Evolutionary conservation across 805 yeast species (phyloP), one percentile per base, ranked within the genome.

Genomic region (Candida pini): DNA sequence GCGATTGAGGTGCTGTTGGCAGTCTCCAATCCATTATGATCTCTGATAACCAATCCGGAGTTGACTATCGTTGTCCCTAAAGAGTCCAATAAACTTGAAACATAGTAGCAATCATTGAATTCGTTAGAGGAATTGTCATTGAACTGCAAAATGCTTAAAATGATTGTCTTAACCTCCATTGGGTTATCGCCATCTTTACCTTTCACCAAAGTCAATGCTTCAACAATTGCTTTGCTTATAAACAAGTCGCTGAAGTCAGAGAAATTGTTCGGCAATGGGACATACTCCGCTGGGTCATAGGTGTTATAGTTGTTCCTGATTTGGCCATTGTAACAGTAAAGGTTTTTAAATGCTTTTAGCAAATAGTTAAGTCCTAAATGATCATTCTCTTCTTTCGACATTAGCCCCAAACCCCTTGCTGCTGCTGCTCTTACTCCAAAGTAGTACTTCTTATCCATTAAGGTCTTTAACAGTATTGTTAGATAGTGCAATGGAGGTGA

Each of bases 371-470:
- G 66, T 0, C 97, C 97, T 19, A 82, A 63, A 54, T 72, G 84
- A n/a, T 69, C 69, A 26, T 75, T 67, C 9, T 72, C 75, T 23
- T 71, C 72, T 17, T 63, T 73, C 0, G 95, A 81, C 34, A 77
- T 67, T n/a, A 60, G 68, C 0, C 89, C 81, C 28, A 92, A 64
- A 0, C 92, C 92, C 30, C 63, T 57, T 1, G 95, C 94, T 1
- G 98, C 97, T 37, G 86, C 94, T 13, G 78, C 70, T 38, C 99
- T 67, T 1, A 92, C 77, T 3, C 97, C 97, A 57, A 85, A 88
- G 52, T 77, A 90, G 53, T 92, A 92, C 26, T 96, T 65, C 5
- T 68, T 52, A 54, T 92, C 99, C 74, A 89, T 68, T 4, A 86
- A 57, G 0, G 97, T 89, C 34, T 97, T 66, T 3, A 85, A 63